A percentile compares a stretch with the other conserved stretches of the same genome.
phyloP scores from a whole-genome alignment of 2,329 filamentous ascomycete species.

The Cadophora malorum region DNA sequence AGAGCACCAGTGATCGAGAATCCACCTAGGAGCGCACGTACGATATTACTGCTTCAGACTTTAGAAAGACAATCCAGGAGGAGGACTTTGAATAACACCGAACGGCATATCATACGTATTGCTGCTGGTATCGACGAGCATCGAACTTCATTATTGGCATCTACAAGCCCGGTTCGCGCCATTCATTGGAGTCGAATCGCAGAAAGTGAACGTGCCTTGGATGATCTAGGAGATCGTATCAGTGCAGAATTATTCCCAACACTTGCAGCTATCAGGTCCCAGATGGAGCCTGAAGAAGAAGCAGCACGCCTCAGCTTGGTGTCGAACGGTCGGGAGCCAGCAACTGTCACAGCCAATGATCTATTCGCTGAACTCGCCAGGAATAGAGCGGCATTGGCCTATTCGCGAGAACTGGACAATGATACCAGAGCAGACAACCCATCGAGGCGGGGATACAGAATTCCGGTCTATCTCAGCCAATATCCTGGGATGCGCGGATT shows the following conservation, averaged over 20 bases:
- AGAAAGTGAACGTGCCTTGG: slow-evolving; percentile 7
- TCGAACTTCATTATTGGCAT: slow-evolving; percentile 8
- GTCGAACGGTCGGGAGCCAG: neutral
- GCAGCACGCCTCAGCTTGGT: neutral
- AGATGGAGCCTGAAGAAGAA: neutral
- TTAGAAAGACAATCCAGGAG: neutral
- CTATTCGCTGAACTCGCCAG: neutral
- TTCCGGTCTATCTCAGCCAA: neutral
- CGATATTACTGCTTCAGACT: neutral
- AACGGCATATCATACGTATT: slow-evolving; percentile 15
- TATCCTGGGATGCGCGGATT: neutral
- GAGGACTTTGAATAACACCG: slow-evolving; percentile 9
- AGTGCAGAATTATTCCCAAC: neutral
- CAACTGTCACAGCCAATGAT: neutral
- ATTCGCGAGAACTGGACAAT: neutral
- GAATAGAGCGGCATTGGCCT: neutral
- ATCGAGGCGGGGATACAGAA: neutral
- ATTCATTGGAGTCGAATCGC: slow-evolving; percentile 9
- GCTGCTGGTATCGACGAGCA: slow-evolving; percentile 7
- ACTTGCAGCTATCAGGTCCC: neutral
- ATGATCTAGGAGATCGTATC: slow-evolving; percentile 12
- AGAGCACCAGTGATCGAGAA: neutral
- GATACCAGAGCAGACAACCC: neutral
- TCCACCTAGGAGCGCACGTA: slow-evolving; percentile 6
- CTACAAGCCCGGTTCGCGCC: neutral